A percentile compares a stretch with the other conserved stretches of the same genome.
These are phyloP conservation scores for Hymenoscyphus albidus DNA, from an alignment of 2,329 filamentous ascomycete species.

Conservation along the genomic window DNA sequence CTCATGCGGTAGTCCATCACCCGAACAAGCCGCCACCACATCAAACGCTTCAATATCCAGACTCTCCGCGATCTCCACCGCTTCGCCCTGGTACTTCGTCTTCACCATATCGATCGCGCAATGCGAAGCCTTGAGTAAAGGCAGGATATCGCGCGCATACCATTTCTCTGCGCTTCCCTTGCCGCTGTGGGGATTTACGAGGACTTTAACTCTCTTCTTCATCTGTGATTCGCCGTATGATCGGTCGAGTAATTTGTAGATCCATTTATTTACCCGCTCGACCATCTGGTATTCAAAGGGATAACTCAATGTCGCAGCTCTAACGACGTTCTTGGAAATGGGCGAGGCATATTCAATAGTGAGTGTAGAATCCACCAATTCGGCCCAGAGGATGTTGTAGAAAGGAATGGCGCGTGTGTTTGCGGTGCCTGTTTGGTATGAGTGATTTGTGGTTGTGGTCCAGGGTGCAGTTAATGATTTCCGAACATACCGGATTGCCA, in stretches of 20 bases:
- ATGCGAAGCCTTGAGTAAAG: slow-evolving; percentile 76
- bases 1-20: slow-evolving; percentile 87
- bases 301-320: slow-evolving; percentile 59
- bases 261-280: slow-evolving; percentile 47
- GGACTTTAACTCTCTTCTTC: slow-evolving; percentile 75
- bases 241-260: slow-evolving; percentile 58
- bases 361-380: slow-evolving; percentile 56
- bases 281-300: slow-evolving; percentile 40
- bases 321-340: slow-evolving; percentile 55
- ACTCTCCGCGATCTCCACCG: slow-evolving; percentile 68
- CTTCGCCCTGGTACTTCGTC: slow-evolving; percentile 72
- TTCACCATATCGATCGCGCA: slow-evolving; percentile 71
- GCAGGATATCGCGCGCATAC: slow-evolving; percentile 72
- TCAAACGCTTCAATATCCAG: slow-evolving; percentile 79
- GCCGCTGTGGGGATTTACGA: slow-evolving; percentile 89
- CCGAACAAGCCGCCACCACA: slow-evolving; percentile 82
- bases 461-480: slow-evolving; percentile 6
- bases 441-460: slow-evolving; percentile 18
- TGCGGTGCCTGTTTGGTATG: slow-evolving; percentile 24
- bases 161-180: slow-evolving; percentile 70
- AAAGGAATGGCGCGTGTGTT: slow-evolving; percentile 60
- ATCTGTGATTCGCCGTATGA: slow-evolving; percentile 68
- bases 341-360: slow-evolving; percentile 69
- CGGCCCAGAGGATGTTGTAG: slow-evolving; percentile 82
- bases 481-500: slow-evolving; percentile 43